phyloP scores from a whole-genome alignment of 352 stramenopile species.

The Pythium myriotylum region DNA sequence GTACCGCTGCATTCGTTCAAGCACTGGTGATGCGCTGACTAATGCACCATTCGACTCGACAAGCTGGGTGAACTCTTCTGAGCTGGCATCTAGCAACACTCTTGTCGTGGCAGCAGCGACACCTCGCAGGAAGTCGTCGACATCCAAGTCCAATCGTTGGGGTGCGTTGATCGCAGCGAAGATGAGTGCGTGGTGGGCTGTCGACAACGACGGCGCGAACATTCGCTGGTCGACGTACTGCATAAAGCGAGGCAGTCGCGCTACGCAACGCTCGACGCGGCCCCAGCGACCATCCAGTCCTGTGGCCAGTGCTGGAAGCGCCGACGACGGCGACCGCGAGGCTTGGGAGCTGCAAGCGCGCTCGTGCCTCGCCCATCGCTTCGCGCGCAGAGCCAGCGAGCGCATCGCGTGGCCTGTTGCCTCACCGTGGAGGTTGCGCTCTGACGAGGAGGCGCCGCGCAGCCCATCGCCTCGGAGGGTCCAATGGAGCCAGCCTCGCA shows the following conservation, averaged over 20 bases:
- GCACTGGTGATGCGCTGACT: neutral
- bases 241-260: slow-evolving; percentile 6
- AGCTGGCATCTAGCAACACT: slow-evolving; percentile 18
- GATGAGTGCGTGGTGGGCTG: slow-evolving; percentile 18
- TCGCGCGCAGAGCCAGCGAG: neutral
- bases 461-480: no score
- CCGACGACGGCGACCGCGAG: slow-evolving; percentile 9
- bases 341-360: slow-evolving; percentile 3
- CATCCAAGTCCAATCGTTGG: slow-evolving; percentile 22
- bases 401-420: no score
- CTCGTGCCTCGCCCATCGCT: neutral
- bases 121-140: slow-evolving; percentile 17
- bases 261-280: slow-evolving; percentile 1
- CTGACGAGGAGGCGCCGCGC: no score
- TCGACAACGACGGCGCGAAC: slow-evolving; percentile 22
- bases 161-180: slow-evolving; percentile 18
- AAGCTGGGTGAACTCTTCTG: slow-evolving; percentile 3
- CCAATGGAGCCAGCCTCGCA: no score
- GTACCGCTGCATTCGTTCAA: slow-evolving; percentile 16
- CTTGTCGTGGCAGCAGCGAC: slow-evolving; percentile 4
- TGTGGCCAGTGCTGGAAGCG: slow-evolving; percentile 1
- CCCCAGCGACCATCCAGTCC: slow-evolving; percentile 10
- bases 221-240: slow-evolving; percentile 1
- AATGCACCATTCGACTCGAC: neutral
- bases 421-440: no score